phyloP scores from a whole-genome alignment of 345 rosid species.

The Anastatica hierochuntica region DNA sequence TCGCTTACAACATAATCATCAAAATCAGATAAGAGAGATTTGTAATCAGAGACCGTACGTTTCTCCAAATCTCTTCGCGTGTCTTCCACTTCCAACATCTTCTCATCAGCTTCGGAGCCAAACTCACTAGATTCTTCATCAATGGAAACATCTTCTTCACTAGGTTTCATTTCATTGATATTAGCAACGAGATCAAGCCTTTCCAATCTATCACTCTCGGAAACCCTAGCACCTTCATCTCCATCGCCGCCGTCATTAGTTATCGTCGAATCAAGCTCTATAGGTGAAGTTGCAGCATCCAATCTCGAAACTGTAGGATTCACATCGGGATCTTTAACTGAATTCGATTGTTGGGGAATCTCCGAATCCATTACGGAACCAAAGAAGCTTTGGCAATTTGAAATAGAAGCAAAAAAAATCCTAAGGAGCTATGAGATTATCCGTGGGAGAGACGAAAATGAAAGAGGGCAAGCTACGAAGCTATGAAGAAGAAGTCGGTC shows the following conservation, averaged over 20 bases:
- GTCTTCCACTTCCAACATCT: conserved; percentile 3
- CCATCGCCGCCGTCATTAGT: background rate
- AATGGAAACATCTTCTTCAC: conserved; percentile 9
- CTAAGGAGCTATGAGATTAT: too few relatives aligned
- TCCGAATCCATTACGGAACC: too few relatives aligned
- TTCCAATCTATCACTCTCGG: conserved; percentile 12
- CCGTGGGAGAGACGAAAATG: too few relatives aligned
- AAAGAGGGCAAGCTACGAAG: too few relatives aligned
- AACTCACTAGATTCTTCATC: conserved; percentile 22
- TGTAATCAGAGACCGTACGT: conserved; percentile 25
- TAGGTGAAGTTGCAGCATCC: conserved; percentile 3
- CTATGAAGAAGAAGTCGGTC: too few relatives aligned
- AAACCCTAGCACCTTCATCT: conserved; percentile 3
- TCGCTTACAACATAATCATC: conserved; percentile 88
- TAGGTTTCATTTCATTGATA: conserved; percentile 21
- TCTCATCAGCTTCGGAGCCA: conserved; percentile 20
- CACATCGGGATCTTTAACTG: conserved; percentile 6
- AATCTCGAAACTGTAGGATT: background rate
- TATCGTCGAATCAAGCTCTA: conserved; percentile 15
- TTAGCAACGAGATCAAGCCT: too few relatives aligned
- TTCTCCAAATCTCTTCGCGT: conserved; percentile 8
- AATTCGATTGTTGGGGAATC: conserved; percentile 8
- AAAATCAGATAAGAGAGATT: conserved; percentile 68
- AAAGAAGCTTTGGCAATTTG: background rate
- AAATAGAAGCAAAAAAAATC: conserved; percentile 11